Base-by-base conservation (phyloP, 2,329 filamentous ascomycete species). In the Fusarium gaditjirri region DNA sequence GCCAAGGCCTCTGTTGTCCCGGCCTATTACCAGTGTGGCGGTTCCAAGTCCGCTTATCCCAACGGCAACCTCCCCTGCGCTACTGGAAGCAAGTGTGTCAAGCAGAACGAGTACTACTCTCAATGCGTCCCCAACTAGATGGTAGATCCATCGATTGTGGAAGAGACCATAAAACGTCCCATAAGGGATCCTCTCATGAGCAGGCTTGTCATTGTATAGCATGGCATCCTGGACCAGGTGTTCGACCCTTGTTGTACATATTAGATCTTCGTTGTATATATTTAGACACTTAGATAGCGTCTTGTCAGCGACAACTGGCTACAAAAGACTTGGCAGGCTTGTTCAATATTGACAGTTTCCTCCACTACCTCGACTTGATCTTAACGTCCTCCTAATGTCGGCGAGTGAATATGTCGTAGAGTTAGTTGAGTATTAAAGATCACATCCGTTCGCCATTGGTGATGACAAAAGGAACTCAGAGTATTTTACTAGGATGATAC, bases 71-170 rank as follows among this genome's bases (percentile, higher is more conserved):
- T 76, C 25, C 17, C 67, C 38, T 77, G 75, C 47, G 75, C 59
- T 29, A 31, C 65, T 17, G 73, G 75, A 57, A 74, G 67, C 71
- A 71, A 68, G 57, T 76, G 75, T 61, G 67, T 75, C 52, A 73
- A 68, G 71, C 53, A 56, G 42, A 76, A 76, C 61, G 73, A 76
- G 52, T 77, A 61, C 47, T 77, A 77, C 71, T 75, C 73, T 9
- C 75, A 77, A 68, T 77, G 75, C 25, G 5, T 70, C 14, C 74
- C 75, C 53, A 75, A 74, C 69, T 75, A 73, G 73, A 31, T 50
- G 63, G 69, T 54, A 50, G 58, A 68, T 38, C 50, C 52, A 53
- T 43, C 8, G n/a, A 17, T 57, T 53, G 38, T 14, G 38, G 21
- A 16, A 35, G 42, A 46, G 49, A 42, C 38, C 12, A 29, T 63